Evolutionary conservation across 202 grass and related monocot species (phyloP).

Genomic region (Digitaria exilis): DNA sequence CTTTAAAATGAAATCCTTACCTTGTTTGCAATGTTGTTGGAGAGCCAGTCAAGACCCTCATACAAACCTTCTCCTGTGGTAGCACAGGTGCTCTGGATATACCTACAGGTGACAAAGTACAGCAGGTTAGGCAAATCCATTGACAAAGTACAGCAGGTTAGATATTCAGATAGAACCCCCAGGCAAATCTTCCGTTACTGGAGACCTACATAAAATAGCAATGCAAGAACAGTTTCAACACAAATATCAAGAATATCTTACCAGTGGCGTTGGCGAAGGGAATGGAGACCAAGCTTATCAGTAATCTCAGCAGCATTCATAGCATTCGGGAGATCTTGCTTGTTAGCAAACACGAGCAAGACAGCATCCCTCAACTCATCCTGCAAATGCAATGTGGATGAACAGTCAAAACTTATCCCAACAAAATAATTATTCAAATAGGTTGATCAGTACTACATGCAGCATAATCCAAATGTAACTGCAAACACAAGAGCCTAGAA

Average conservation of each 20-base stretch:
- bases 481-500: neutral
- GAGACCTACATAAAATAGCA: neutral
- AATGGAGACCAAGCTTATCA: slow-evolving; percentile 68
- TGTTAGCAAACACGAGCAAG: slow-evolving; percentile 66
- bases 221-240: neutral
- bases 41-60: slow-evolving; percentile 71
- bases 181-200: neutral
- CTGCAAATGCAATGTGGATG: slow-evolving; percentile 37
- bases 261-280: slow-evolving; percentile 69
- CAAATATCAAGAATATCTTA: slow-evolving; percentile 14
- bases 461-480: neutral
- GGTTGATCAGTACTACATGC: neutral
- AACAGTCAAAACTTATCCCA: slow-evolving; percentile 16
- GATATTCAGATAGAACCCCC: neutral
- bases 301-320: slow-evolving; percentile 79
- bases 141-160: neutral
- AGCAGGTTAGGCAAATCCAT: neutral
- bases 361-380: slow-evolving; percentile 79
- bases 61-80: slow-evolving; percentile 71
- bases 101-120: slow-evolving; percentile 34
- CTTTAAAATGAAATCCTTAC: slow-evolving; percentile 28
- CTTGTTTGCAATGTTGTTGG: slow-evolving; percentile 77
- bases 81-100: slow-evolving; percentile 71
- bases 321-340: slow-evolving; percentile 74
- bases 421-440: slow-evolving; percentile 16